Conservation (phyloP, 495 filamentous ascomycete species). For the Penicillium riverlandense region DNA sequence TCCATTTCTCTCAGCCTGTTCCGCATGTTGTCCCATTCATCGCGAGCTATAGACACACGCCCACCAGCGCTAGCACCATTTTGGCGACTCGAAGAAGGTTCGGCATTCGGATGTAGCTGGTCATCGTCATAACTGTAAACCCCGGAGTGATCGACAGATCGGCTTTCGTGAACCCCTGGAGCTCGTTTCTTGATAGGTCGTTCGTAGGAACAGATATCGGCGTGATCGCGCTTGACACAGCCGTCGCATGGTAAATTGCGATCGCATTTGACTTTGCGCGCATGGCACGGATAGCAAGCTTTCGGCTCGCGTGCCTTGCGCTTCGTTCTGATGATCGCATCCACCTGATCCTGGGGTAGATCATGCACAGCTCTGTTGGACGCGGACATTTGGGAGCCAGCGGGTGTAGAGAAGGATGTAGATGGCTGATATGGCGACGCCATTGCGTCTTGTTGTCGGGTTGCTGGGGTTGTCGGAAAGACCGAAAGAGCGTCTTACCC, state of each 20-base stretch:
- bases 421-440: conserved; percentile 31
- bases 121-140: conserved; percentile 17
- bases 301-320: conserved; percentile 42
- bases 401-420: conserved; percentile 29
- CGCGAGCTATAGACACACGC: conserved; percentile 35
- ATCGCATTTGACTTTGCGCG: conserved; percentile 70
- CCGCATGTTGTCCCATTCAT: conserved; percentile 42
- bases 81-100: conserved; percentile 14
- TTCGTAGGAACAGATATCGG: conserved; percentile 66
- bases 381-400: conserved; percentile 18
- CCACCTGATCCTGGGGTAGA: conserved; percentile 39
- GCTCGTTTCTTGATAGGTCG: conserved; percentile 52
- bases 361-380: conserved; percentile 29
- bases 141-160: conserved; percentile 8
- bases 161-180: conserved; percentile 25
- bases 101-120: conserved; percentile 17
- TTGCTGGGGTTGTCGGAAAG: no score
- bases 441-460: conserved; percentile 13
- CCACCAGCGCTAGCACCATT: conserved; percentile 14
- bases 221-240: conserved; percentile 66
- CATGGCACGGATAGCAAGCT: conserved; percentile 67
- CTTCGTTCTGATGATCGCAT: conserved; percentile 45
- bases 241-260: conserved; percentile 67
- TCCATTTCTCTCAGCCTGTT: conserved; percentile 36
- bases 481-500: background rate